Evolutionary conservation across 352 stramenopile genomes (phyloP).

Genomic region (Phytophthora colocasiae): DNA sequence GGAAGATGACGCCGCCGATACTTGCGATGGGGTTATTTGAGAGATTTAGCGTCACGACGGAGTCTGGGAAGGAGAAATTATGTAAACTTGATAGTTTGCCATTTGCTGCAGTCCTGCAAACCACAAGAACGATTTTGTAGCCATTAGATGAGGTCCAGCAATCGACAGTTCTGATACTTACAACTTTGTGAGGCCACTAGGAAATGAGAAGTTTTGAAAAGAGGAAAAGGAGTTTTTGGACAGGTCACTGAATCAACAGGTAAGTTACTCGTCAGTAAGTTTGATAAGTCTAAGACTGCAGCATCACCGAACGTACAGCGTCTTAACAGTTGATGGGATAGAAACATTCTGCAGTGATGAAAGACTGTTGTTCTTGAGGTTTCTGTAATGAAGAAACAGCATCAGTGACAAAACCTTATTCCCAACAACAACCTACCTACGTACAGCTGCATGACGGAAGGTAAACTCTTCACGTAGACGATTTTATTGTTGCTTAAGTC

Average conservation of each 20-base stretch:
- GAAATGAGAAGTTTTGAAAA: constrained; percentile 31
- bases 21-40: constrained; percentile 45
- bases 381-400: constrained; percentile 13
- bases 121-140: background rate
- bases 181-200: constrained; percentile 38
- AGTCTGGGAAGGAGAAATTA: constrained; percentile 45
- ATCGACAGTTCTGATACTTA: constrained; percentile 15
- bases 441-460: constrained; percentile 36
- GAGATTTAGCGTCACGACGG: constrained; percentile 42
- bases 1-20: constrained; percentile 45
- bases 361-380: constrained; percentile 50
- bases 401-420: too few relatives aligned
- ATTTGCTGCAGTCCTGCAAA: constrained; percentile 29
- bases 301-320: constrained; percentile 34
- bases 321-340: constrained; percentile 37
- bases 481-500: constrained; percentile 39
- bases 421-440: background rate
- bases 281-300: background rate
- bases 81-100: constrained; percentile 35
- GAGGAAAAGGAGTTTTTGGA: constrained; percentile 46
- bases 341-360: constrained; percentile 21
- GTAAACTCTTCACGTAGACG: constrained; percentile 39
- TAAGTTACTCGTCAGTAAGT: background rate
- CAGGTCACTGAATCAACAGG: constrained; percentile 32
- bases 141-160: background rate